Conservation (phyloP, 441 rosid genomes). For the Hura crepitans region DNA sequence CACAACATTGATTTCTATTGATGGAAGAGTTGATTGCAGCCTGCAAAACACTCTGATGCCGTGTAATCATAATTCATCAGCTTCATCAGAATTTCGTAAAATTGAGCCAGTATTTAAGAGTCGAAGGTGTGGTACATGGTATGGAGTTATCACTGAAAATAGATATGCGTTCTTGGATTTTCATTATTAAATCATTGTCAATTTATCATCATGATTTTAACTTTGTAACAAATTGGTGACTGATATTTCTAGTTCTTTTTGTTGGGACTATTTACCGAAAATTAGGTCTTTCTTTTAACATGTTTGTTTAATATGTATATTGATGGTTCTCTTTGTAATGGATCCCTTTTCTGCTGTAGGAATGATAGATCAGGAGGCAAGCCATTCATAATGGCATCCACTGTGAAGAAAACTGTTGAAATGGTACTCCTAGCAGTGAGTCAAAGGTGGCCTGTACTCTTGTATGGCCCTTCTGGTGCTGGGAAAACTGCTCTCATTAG, state of each 20-base stretch:
- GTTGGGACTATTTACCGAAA: background rate
- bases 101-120: constrained; percentile 44
- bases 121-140: constrained; percentile 46
- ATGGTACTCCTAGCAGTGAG: constrained; percentile 76
- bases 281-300: background rate
- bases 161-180: background rate
- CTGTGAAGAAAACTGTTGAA: constrained; percentile 64
- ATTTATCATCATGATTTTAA: background rate
- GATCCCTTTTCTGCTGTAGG: constrained; percentile 38
- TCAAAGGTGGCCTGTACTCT: constrained; percentile 95
- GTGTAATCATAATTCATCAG: constrained; percentile 31
- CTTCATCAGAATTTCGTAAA: constrained; percentile 32
- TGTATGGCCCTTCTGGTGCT: constrained; percentile 82
- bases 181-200: background rate
- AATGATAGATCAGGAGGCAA: constrained; percentile 41
- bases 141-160: constrained; percentile 22
- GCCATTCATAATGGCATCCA: constrained; percentile 62
- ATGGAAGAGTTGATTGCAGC: constrained; percentile 27
- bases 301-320: constrained; percentile 1
- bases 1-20: constrained; percentile 26
- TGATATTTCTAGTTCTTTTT: background rate
- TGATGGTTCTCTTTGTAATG: constrained; percentile 7
- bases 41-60: constrained; percentile 38
- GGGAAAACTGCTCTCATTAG: constrained; percentile 91
- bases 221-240: background rate